These are phyloP conservation scores for Pneumocystis murina DNA, from an alignment of 1,139 yeast genomes.

Conservation along the genomic window DNA sequence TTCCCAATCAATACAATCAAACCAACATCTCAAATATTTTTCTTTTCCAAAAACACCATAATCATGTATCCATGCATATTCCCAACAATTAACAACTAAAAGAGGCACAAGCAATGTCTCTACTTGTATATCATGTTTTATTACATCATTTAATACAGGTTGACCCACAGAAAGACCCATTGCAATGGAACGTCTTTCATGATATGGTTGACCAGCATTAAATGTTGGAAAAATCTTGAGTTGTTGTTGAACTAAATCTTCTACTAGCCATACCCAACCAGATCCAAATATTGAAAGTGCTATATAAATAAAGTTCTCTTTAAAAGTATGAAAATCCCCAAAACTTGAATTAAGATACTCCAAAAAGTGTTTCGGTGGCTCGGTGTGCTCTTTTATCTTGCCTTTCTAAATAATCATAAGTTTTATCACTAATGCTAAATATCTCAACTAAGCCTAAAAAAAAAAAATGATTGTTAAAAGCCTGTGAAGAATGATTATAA, in stretches of 20 bases:
- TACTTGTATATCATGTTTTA: slow-evolving; percentile 3
- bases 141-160: slow-evolving; percentile 23
- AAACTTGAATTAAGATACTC: slow-evolving; percentile 25
- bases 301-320: slow-evolving; percentile 36
- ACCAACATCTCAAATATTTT: slow-evolving; percentile 57
- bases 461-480: slow-evolving; percentile 83
- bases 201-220: slow-evolving; percentile 83
- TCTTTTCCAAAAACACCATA: slow-evolving; percentile 68
- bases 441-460: slow-evolving; percentile 36
- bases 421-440: not conserved
- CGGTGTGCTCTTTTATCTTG: slow-evolving; percentile 7
- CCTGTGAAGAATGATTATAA: slow-evolving; percentile 80
- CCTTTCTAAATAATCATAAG: not conserved
- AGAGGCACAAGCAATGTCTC: slow-evolving; percentile 38
- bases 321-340: slow-evolving; percentile 35
- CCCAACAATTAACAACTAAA: slow-evolving; percentile 75
- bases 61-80: slow-evolving; percentile 66
- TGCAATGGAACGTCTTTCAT: slow-evolving; percentile 57
- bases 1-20: slow-evolving; percentile 78
- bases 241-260: slow-evolving; percentile 45
- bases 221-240: slow-evolving; percentile 50
- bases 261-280: slow-evolving; percentile 86
- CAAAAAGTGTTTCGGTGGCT: not conserved
- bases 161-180: slow-evolving; percentile 62
- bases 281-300: slow-evolving; percentile 48